These are phyloP conservation scores for Fusarium napiforme DNA, from an alignment of 2,329 filamentous ascomycete genomes.

Conservation along the genomic window DNA sequence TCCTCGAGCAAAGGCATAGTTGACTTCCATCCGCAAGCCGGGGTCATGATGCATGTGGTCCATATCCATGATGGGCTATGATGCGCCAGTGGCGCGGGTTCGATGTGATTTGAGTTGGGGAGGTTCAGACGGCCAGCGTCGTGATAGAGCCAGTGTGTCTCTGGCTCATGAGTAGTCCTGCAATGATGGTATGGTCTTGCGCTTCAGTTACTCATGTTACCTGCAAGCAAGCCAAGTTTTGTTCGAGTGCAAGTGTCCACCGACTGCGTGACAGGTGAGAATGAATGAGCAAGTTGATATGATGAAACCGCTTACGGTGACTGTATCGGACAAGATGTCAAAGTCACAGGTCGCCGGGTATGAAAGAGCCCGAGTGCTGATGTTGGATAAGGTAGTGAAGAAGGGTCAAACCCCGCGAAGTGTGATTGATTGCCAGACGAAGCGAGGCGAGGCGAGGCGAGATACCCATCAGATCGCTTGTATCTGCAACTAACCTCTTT, in stretches of 20 bases:
- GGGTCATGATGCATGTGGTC: conserved; percentile 44
- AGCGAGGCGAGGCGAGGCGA: not conserved
- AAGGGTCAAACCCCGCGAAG: conserved; percentile 3
- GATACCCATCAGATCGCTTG: not conserved
- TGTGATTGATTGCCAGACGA: not conserved
- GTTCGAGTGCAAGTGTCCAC: not conserved
- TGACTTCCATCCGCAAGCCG: conserved; percentile 54
- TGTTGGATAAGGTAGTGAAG: conserved; percentile 5
- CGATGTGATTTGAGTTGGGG: not conserved
- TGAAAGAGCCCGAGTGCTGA: not conserved
- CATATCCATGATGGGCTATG: conserved; percentile 49
- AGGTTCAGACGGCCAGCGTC: conserved; percentile 13
- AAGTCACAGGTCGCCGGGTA: not conserved
- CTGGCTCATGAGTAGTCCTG: not conserved
- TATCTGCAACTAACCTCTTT: not conserved
- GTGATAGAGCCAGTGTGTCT: not conserved
- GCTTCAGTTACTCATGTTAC: conserved; percentile 5
- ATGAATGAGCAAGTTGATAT: conserved; percentile 36
- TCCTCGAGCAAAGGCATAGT: conserved; percentile 62
- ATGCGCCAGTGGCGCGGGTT: not conserved
- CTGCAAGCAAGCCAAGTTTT: not conserved
- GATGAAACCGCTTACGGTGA: not conserved
- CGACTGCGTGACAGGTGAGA: conserved; percentile 5
- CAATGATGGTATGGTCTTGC: not conserved
- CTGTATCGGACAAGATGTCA: not conserved